These are phyloP conservation scores for Leccinum subgranulosum DNA, from an alignment of 768 basidiomycete species.

Conservation along the genomic window DNA sequence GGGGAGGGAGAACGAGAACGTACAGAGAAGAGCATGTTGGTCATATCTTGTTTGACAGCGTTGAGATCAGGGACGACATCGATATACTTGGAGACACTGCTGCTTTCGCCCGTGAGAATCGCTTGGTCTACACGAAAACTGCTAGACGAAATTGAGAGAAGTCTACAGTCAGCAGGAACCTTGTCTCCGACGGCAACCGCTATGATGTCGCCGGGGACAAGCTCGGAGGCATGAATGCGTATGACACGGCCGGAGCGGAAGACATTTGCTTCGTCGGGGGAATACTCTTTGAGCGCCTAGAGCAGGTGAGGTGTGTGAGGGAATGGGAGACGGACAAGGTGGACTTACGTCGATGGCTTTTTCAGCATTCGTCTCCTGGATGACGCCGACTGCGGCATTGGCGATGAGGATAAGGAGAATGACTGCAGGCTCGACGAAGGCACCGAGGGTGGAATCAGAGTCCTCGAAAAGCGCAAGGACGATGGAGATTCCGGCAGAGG, in stretches of 20 bases:
- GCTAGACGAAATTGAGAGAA: conserved; percentile 86
- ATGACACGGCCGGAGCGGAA: conserved; percentile 65
- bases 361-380: conserved; percentile 96
- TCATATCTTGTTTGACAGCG: conserved; percentile 98
- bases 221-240: conserved; percentile 80
- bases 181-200: conserved; percentile 91
- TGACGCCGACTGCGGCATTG: conserved; percentile 96
- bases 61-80: conserved; percentile 63
- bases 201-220: conserved; percentile 95
- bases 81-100: conserved; percentile 77
- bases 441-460: conserved; percentile 66
- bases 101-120: conserved; percentile 91
- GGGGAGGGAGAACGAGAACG: conserved; percentile 3
- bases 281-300: conserved; percentile 94
- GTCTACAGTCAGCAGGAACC: conserved; percentile 90
- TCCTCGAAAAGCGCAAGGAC: conserved; percentile 87
- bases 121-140: conserved; percentile 96
- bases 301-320: background rate
- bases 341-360: conserved; percentile 90
- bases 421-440: conserved; percentile 93
- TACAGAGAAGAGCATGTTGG: conserved; percentile 94
- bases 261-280: conserved; percentile 94
- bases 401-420: conserved; percentile 95
- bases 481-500: conserved; percentile 91
- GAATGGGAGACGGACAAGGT: background rate